A percentile compares a stretch with the other conserved stretches of the same genome.
Evolutionary conservation across 1,284 basidiomycete genomes (phyloP).

Genomic region (Tetrapyrgos nigripes): DNA sequence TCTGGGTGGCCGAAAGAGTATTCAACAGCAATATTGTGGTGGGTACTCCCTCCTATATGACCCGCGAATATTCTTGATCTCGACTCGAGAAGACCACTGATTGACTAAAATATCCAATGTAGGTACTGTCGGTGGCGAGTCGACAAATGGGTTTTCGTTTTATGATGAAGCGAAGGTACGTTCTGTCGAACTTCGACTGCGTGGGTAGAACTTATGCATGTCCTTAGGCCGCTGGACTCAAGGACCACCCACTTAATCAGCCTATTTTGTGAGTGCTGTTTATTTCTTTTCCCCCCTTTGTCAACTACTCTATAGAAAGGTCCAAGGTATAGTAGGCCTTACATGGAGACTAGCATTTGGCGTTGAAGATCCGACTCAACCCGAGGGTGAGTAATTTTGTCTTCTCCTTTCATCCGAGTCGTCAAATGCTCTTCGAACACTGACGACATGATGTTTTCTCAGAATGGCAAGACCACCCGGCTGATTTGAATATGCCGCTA

Average conservation of each 20-base stretch:
- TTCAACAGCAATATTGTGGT: constrained; percentile 59
- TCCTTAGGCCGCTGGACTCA: constrained; percentile 54
- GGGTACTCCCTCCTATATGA: no score
- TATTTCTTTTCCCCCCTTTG: constrained; percentile 12
- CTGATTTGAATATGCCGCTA: constrained; percentile 29
- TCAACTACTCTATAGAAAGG: constrained; percentile 14
- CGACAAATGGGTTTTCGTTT: constrained; percentile 57
- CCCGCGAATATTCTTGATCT: no score
- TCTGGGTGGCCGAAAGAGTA: constrained; percentile 54
- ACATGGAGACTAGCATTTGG: constrained; percentile 26
- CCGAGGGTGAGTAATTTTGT: constrained; percentile 27
- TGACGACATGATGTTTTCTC: no score
- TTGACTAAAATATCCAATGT: no score
- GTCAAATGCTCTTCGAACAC: no score
- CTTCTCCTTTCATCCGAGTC: no score
- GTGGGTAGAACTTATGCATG: neutral
- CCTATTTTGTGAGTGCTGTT: constrained; percentile 17
- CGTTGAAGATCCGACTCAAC: constrained; percentile 17
- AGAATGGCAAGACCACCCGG: constrained; percentile 35
- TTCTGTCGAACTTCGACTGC: constrained; percentile 6
- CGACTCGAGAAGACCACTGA: no score
- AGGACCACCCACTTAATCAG: no score
- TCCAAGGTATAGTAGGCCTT: constrained; percentile 29
- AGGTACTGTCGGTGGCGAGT: constrained; percentile 68
- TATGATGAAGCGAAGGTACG: constrained; percentile 64